phyloP scores from a whole-genome alignment of 2,329 filamentous ascomycete genomes.

The Diaporthe ilicicola region DNA sequence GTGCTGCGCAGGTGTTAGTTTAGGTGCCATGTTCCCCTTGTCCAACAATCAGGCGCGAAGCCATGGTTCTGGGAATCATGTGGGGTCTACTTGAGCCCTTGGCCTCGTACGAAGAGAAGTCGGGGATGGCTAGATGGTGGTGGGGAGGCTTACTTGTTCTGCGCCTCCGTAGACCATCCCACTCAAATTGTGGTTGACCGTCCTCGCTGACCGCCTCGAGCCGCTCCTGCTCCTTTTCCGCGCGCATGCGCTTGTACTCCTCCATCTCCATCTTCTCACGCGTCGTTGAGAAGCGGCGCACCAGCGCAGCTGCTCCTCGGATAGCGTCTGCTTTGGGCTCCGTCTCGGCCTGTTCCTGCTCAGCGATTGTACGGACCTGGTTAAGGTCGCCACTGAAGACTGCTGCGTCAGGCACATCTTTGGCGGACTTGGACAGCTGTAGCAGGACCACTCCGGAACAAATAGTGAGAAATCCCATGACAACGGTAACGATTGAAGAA shows the following conservation, averaged over 20 bases:
- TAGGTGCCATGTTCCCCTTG: background rate
- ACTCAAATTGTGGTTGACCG: conserved; percentile 76
- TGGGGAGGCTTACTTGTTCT: conserved; percentile 51
- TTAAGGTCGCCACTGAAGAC: conserved; percentile 93
- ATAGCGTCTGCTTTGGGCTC: conserved; percentile 98
- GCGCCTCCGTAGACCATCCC: conserved; percentile 85
- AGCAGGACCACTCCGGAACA: conserved; percentile 91
- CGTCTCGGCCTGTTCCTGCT: conserved; percentile 94
- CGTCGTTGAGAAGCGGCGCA: conserved; percentile 80
- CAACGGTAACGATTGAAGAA: conserved; percentile 83
- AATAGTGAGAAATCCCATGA: conserved; percentile 93
- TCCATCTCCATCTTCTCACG: conserved; percentile 81
- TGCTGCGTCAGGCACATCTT: conserved; percentile 93
- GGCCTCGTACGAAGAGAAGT: background rate
- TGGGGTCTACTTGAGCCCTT: background rate
- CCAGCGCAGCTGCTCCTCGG: conserved; percentile 86
- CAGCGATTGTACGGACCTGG: conserved; percentile 93
- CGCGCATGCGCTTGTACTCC: conserved; percentile 79
- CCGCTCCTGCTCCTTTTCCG: conserved; percentile 76
- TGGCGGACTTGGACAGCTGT: conserved; percentile 97
- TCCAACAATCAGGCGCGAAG: too few species aligned
- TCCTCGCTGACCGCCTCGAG: conserved; percentile 82
- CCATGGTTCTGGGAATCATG: too few species aligned
- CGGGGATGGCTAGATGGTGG: too few species aligned
- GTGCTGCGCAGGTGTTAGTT: background rate